A percentile compares a stretch with the other conserved stretches of the same genome.
These are phyloP conservation scores for Colletotrichum liaoningense DNA, from an alignment of 2,329 filamentous ascomycete genomes.

Conservation along the genomic window DNA sequence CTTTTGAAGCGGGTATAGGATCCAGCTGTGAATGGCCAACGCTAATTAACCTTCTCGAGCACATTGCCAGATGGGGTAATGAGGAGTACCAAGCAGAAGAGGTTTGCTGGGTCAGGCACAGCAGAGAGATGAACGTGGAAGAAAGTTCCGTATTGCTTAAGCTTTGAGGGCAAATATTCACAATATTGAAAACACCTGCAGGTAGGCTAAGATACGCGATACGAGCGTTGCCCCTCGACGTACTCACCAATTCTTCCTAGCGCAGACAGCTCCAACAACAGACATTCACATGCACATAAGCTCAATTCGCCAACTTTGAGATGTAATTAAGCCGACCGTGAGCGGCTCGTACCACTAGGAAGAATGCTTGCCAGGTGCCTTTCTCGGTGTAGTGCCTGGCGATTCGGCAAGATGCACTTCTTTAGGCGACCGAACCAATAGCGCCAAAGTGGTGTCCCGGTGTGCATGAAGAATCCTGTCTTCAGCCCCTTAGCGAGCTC, in stretches of 20 bases:
- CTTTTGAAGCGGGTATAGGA: background rate
- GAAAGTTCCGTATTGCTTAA: background rate
- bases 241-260: background rate
- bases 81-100: background rate
- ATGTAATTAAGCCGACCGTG: background rate
- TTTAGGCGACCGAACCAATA: constrained; percentile 26
- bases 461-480: constrained; percentile 11
- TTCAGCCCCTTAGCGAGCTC: constrained; percentile 7
- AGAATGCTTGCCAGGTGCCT: background rate
- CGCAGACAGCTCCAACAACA: background rate
- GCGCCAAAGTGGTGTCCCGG: background rate
- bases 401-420: background rate
- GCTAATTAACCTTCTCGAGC: background rate
- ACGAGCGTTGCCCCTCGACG: background rate
- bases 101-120: background rate
- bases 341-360: background rate
- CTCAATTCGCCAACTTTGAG: background rate
- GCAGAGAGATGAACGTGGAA: background rate
- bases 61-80: background rate
- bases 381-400: background rate
- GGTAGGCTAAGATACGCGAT: background rate
- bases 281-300: background rate
- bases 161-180: background rate
- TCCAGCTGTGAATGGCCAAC: background rate
- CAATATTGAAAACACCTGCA: background rate